Evolutionary conservation across 306 rosid species (phyloP), one percentile per base, ranked within the genome.

Genomic region (Inga laurina): DNA sequence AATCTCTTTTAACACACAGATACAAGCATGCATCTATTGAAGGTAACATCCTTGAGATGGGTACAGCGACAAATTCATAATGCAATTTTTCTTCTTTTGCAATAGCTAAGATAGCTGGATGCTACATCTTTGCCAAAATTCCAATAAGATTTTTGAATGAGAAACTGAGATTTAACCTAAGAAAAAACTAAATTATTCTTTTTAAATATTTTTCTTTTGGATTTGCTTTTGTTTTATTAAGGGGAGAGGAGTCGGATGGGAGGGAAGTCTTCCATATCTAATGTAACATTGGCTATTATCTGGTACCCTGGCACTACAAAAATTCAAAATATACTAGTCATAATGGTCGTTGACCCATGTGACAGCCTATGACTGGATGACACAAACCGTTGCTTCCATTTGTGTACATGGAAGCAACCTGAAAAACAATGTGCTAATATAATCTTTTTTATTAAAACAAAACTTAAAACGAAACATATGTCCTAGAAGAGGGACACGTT

Each of bases 401-500:
- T 51, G 24, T 45, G 56, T 54, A 75, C 21, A 75, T 49, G 30
- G 51, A 79, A 82, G 43, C 61, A 79, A 82, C 61, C 12, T 13
- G 54, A 48, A 48, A 48, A 48, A 48, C 46, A 77, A 62, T 71
- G 71, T 43, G 57, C 75, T 49, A 81, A 57, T 52, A 45, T 27
- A 22, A n/a, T 59, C 1, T 21, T 21, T 57, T 57, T 57, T 22
- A 54, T 49, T 54, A 27, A 43, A 70, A 79, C 19, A 52, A 19
- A 56, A n/a, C 39, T 48, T 61, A 65, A 27, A 8, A 64, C 66
- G 13, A 10, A n/a, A 7, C 32, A 10, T 57, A 9, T n/a, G 65
- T 57, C 65, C 30, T 57, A n/a, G 11, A n/a, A 57, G 12, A 54
- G 62, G 62, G 68, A 75, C 78, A 77, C 59, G 62, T 70, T 91